phyloP scores from a whole-genome alignment of 2,329 filamentous ascomycete genomes.

The Fusarium sp. region DNA sequence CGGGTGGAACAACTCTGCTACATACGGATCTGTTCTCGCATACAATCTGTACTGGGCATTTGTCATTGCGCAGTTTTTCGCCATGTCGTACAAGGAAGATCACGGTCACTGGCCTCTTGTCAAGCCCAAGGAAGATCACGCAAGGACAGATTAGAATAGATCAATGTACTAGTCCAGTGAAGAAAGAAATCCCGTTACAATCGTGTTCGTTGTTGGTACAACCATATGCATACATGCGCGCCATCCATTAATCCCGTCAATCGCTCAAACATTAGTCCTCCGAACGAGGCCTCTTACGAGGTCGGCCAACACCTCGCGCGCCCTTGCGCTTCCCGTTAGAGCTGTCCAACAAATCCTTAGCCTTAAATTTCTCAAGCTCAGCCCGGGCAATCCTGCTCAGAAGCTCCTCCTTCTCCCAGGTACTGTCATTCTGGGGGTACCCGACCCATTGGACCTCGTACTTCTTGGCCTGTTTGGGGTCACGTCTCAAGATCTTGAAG shows the following conservation, averaged over 20 bases:
- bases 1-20: conserved; percentile 90
- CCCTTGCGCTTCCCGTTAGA: conserved; percentile 40
- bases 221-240: conserved; percentile 18
- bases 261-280: conserved; percentile 15
- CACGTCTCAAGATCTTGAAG: conserved; percentile 45
- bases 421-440: conserved; percentile 15
- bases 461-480: conserved; percentile 34
- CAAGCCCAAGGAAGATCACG: conserved; percentile 48
- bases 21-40: conserved; percentile 85
- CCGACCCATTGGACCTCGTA: conserved; percentile 47
- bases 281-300: conserved; percentile 41
- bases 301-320: conserved; percentile 40
- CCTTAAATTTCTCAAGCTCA: conserved; percentile 44
- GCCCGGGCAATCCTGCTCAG: conserved; percentile 41
- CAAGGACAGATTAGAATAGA: conserved; percentile 15
- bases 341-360: conserved; percentile 30
- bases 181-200: conserved; percentile 30
- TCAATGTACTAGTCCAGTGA: background rate
- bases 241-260: background rate
- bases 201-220: conserved; percentile 28
- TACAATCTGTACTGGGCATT: conserved; percentile 90
- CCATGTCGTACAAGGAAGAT: conserved; percentile 74
- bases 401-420: conserved; percentile 39
- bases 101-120: conserved; percentile 63
- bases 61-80: conserved; percentile 76